Evolutionary conservation across 1,284 basidiomycete species (phyloP).

Genomic region (Earliella scabrosa): DNA sequence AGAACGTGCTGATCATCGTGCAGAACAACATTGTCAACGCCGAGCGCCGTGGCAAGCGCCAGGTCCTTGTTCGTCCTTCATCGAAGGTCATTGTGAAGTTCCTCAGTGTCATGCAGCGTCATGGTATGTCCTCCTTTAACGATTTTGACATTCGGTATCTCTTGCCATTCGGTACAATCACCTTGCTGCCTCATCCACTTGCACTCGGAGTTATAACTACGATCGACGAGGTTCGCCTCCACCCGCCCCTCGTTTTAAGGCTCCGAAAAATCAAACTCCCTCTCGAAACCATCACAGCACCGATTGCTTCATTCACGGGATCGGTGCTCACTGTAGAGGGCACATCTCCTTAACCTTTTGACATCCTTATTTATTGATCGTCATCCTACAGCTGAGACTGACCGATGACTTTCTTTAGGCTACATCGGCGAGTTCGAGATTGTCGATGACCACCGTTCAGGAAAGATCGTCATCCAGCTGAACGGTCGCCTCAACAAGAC

Average conservation of each 20-base stretch:
- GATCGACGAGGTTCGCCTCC: constrained; percentile 57
- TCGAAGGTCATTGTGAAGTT: constrained; percentile 98
- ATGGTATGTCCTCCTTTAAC: constrained; percentile 66
- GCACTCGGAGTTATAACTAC: constrained; percentile 75
- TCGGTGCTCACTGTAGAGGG: constrained; percentile 60
- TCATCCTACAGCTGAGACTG: constrained; percentile 17
- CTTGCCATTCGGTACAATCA: constrained; percentile 7
- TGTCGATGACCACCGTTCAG: constrained; percentile 98
- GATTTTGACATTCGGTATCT: neutral
- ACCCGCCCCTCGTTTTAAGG: constrained; percentile 74
- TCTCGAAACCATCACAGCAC: constrained; percentile 55
- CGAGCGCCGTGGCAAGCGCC: constrained; percentile 97
- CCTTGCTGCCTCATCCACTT: constrained; percentile 14
- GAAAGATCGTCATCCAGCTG: constrained; percentile 98
- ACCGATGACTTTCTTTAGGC: constrained; percentile 54
- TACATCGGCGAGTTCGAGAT: constrained; percentile 99
- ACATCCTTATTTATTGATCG: too few species aligned
- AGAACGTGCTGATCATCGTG: constrained; percentile 1
- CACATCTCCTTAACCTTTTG: constrained; percentile 44
- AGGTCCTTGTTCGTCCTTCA: constrained; percentile 94
- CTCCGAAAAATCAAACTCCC: constrained; percentile 62
- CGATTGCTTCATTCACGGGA: constrained; percentile 42
- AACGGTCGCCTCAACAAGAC: constrained; percentile 99
- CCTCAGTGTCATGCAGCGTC: constrained; percentile 96
- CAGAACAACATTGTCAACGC: constrained; percentile 98